Evolutionary conservation across 2,329 filamentous ascomycete species (phyloP), one percentile per base, ranked within the genome.

Genomic region (Thielaviopsis populi): DNA sequence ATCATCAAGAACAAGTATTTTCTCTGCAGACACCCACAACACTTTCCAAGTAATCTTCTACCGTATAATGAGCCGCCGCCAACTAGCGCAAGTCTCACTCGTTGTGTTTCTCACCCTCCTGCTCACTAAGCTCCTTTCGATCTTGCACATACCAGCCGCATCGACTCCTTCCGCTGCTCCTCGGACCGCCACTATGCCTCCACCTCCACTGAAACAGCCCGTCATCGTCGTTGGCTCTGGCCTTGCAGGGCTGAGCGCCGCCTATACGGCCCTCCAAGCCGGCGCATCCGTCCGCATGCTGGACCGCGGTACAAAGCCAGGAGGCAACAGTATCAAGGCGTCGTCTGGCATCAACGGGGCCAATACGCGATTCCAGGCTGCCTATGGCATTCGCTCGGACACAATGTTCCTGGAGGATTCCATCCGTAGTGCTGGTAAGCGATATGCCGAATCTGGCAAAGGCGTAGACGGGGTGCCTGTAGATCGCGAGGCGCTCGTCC

Each of bases 291-390:
- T 87, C 0, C 75, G 76, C 40, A 75, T 87, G 60, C 75, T 87
- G 13, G 84, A 87, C 65, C 80, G 82, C 22, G 77, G 78, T 0
- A 69, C 77, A 2, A 84, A 83, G 69, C 81, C 83, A 0, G 83
- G 83, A 42, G 83, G 83, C 1, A 86, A 86, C 69, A 82, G 78
- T 69, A 84, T 86, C 72, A 86, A 86, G 72, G 83, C 83, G 0
- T 86, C 83, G 0, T 85, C 83, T 0, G 83, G 83, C 0, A 86
- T 86, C 71, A 86, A 85, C 67, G 83, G 82, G 6, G 82, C 82
- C 0, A 77, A 77, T 0, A 86, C 83, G 0, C 75, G 74, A 2
- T 85, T 80, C 67, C 84, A 87, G 69, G 70, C 71, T 11, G 72
- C 69, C 2, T 62, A 69, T 48, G 69, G 73, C n/a, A 69, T 74